These are phyloP conservation scores for Agastache rugosa DNA, from an alignment of 257 asterid species.

Conservation along the genomic window DNA sequence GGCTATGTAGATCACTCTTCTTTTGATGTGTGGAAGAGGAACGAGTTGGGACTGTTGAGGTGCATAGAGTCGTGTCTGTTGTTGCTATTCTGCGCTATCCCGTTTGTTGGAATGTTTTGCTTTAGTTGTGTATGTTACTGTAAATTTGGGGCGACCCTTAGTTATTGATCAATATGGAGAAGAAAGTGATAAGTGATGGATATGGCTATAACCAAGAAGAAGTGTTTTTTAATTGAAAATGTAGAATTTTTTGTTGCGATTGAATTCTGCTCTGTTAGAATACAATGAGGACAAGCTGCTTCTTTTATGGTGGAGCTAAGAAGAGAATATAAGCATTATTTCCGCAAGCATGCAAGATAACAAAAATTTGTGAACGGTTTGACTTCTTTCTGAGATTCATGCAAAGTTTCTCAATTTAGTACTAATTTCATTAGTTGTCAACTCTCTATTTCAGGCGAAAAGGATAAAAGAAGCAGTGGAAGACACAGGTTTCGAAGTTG, in stretches of 20 bases:
- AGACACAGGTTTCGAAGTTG: constrained; percentile 91
- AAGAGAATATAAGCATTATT: background rate
- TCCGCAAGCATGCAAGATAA: background rate
- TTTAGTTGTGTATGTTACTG: constrained; percentile 7
- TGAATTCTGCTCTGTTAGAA: background rate
- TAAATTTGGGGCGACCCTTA: background rate
- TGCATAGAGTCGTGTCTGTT: background rate
- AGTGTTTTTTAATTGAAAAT: background rate
- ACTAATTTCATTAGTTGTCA: constrained; percentile 21
- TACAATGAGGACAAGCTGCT: background rate
- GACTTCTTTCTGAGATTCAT: background rate
- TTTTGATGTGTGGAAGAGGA: constrained; percentile 21
- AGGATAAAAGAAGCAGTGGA: constrained; percentile 85
- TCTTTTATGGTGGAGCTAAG: background rate
- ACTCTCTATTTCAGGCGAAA: constrained; percentile 59
- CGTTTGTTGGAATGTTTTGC: background rate
- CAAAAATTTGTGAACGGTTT: background rate
- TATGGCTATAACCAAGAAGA: background rate
- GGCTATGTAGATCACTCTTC: background rate
- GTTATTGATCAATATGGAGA: background rate
- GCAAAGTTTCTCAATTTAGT: background rate
- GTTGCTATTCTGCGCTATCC: background rate
- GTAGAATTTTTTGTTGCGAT: background rate
- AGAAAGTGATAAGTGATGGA: constrained; percentile 10
- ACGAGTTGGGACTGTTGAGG: background rate